A percentile compares a stretch with the other conserved stretches of the same genome.
Conservation (phyloP, 805 yeast species). For the Suhomyces sp. region DNA sequence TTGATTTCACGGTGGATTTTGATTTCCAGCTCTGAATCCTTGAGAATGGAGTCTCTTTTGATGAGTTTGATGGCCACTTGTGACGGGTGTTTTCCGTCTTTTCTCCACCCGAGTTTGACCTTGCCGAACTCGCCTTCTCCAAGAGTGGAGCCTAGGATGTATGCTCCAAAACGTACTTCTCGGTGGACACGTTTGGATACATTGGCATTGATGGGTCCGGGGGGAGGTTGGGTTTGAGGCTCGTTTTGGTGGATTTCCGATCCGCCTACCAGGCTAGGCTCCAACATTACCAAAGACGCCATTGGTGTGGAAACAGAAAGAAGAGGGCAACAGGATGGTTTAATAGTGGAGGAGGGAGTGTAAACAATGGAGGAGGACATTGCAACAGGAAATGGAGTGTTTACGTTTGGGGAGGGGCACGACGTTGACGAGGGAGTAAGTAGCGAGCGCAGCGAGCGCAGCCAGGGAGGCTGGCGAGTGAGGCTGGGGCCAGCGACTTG, state of each 20-base stretch:
- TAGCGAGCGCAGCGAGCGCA: too few relatives aligned
- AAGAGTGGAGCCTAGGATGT: constrained; percentile 84
- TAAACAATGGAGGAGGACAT: background rate
- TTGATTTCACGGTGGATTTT: constrained; percentile 93
- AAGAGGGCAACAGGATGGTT: too few relatives aligned
- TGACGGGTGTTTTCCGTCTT: constrained; percentile 71
- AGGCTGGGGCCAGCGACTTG: too few relatives aligned
- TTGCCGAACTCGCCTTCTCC: constrained; percentile 99
- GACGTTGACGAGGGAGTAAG: too few relatives aligned
- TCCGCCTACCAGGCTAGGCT: too few relatives aligned
- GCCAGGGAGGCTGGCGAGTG: too few relatives aligned
- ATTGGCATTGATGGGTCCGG: too few relatives aligned
- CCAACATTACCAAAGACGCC: too few relatives aligned
- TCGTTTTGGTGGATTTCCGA: too few relatives aligned
- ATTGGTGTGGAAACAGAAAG: constrained; percentile 2
- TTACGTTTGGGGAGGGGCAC: too few relatives aligned
- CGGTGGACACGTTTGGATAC: constrained; percentile 43
- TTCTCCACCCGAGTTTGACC: constrained; percentile 94
- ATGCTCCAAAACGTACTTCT: constrained; percentile 85
- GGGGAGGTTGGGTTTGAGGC: too few relatives aligned
- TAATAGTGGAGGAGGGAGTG: background rate
- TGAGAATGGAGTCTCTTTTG: constrained; percentile 82
- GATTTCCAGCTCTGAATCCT: constrained; percentile 80
- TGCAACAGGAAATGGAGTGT: constrained; percentile 6
- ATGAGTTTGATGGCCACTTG: constrained; percentile 94